Conservation (phyloP, 768 basidiomycete species). For the Termitomyces sp. region DNA sequence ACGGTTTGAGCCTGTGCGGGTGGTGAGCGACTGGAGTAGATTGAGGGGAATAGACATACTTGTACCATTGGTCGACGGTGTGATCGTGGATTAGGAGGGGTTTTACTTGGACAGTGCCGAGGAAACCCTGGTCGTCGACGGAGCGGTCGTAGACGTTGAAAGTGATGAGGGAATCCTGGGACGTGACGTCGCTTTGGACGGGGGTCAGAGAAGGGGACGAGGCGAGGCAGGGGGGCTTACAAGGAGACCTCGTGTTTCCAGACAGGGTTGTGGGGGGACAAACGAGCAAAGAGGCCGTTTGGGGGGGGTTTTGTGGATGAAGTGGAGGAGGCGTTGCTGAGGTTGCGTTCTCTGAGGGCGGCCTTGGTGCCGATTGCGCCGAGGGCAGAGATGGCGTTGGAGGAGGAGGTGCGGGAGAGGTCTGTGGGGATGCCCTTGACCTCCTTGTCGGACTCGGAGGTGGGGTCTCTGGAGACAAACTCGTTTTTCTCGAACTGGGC, state of each 20-base stretch:
- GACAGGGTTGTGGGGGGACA: conserved; percentile 83
- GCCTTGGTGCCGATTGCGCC: conserved; percentile 56
- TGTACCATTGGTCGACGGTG: conserved; percentile 96
- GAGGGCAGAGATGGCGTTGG: conserved; percentile 63
- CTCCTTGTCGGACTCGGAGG: conserved; percentile 82
- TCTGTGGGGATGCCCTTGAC: conserved; percentile 78
- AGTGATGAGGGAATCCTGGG: conserved; percentile 76
- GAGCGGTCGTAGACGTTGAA: conserved; percentile 91
- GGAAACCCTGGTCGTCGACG: conserved; percentile 80
- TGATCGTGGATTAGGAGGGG: conserved; percentile 90
- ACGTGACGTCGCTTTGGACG: conserved; percentile 82
- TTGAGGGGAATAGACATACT: conserved; percentile 47
- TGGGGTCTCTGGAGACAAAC: conserved; percentile 90
- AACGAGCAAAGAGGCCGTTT: conserved; percentile 56
- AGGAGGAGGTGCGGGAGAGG: conserved; percentile 46
- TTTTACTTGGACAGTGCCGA: conserved; percentile 90
- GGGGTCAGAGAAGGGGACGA: conserved; percentile 10
- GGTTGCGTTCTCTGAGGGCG: conserved; percentile 38
- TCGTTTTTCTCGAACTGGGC: conserved; percentile 99
- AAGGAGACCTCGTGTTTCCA: conserved; percentile 99
- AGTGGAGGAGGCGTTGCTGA: conserved; percentile 40
- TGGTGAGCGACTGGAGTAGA: conserved; percentile 13
- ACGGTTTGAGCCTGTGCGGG: conserved; percentile 59
- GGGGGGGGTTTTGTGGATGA: conserved; percentile 33
- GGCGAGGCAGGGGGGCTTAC: conserved; percentile 46